Percentiles rank a stretch among this genome's conserved stretches.
These are phyloP conservation scores for Malassezia brasiliensis DNA, from an alignment of 1,284 basidiomycete species.

Conservation along the genomic window DNA sequence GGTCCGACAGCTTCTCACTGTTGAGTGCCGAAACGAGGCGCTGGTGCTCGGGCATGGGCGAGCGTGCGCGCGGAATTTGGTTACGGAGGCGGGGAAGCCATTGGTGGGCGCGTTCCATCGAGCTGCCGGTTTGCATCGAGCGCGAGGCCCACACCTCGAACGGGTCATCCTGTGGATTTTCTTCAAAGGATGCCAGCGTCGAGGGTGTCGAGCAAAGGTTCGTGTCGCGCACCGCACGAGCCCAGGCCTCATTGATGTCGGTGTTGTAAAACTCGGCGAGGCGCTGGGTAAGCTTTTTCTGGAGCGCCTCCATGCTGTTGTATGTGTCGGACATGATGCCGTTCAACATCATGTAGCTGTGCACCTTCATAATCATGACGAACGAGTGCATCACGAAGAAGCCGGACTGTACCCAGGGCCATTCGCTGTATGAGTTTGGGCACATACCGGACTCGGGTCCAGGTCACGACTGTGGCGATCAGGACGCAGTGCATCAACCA, in stretches of 20 bases:
- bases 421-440: conserved; percentile 55
- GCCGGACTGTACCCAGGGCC: conserved; percentile 97
- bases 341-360: conserved; percentile 84
- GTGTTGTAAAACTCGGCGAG: conserved; percentile 16
- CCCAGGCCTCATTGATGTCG: conserved; percentile 24
- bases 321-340: conserved; percentile 61
- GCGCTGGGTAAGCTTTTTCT: conserved; percentile 33
- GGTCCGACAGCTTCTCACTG: background rate
- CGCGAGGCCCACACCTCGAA: conserved; percentile 1
- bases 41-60: conserved; percentile 8
- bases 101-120: conserved; percentile 3
- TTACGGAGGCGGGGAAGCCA: background rate
- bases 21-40: background rate
- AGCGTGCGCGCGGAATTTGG: background rate
- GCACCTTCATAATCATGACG: conserved; percentile 88
- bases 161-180: background rate
- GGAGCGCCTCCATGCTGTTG: conserved; percentile 21
- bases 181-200: background rate
- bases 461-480: conserved; percentile 35
- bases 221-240: background rate
- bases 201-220: background rate
- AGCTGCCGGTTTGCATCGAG: conserved; percentile 6
- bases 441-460: conserved; percentile 28
- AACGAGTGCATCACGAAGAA: conserved; percentile 85
- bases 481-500: conserved; percentile 34